Evolutionary conservation across 164 flowering plant species (phyloP).

Genomic region (Echeveria elegans): DNA sequence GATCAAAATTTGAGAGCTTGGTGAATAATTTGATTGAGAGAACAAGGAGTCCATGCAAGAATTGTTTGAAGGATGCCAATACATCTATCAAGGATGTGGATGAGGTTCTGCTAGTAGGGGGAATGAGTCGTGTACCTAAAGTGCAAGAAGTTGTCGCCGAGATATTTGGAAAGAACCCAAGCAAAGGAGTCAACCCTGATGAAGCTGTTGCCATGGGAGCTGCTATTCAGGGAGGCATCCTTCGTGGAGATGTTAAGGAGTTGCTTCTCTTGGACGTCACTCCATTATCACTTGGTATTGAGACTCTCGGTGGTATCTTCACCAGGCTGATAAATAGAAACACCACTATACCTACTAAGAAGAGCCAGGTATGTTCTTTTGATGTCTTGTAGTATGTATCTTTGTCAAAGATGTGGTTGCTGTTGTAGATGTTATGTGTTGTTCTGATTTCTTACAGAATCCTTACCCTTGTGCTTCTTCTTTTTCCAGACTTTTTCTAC

Average conservation of each 20-base stretch:
- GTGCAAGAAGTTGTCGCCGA: constrained; percentile 26
- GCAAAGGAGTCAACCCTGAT: constrained; percentile 35
- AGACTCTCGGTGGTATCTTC: constrained; percentile 31
- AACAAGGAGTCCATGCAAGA: constrained; percentile 27
- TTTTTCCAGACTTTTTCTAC: constrained; percentile 23
- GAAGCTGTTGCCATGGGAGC: constrained; percentile 41
- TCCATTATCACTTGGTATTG: constrained; percentile 32
- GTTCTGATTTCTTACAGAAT: too few relatives aligned
- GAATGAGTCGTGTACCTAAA: constrained; percentile 33
- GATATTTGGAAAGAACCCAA: constrained; percentile 28
- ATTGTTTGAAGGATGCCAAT: constrained; percentile 29
- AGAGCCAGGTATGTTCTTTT: constrained; percentile 20
- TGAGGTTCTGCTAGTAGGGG: constrained; percentile 35
- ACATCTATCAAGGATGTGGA: constrained; percentile 22
- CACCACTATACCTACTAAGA: constrained; percentile 35
- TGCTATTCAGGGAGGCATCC: constrained; percentile 31
- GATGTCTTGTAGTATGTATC: not conserved
- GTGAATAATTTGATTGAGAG: constrained; percentile 26
- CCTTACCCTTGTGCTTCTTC: not conserved
- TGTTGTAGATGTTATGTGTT: not conserved
- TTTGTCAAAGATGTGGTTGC: not conserved
- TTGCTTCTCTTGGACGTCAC: constrained; percentile 31
- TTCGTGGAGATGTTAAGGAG: constrained; percentile 32
- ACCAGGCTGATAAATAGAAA: constrained; percentile 29
- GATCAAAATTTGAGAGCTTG: constrained; percentile 26